Evolutionary conservation across 2,329 filamentous ascomycete genomes (phyloP), one percentile per base, ranked within the genome.

Genomic region (Acephala macrosclerotiorum): DNA sequence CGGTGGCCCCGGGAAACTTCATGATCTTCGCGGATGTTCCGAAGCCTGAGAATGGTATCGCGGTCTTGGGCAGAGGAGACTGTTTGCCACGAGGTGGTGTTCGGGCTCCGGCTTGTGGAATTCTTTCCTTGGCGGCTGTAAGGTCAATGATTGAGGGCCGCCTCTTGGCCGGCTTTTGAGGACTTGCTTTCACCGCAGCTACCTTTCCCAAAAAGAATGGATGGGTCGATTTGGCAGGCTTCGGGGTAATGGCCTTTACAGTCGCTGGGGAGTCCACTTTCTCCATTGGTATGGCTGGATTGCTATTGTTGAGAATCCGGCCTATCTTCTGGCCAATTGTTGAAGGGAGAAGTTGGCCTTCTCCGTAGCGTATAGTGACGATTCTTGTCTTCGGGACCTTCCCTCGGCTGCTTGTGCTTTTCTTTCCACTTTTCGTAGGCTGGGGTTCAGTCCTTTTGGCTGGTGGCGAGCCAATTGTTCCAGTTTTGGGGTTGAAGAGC

Each of bases 141-240:
- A 66, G 58, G 33, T 68, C 66, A 22, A 58, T 60, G 22, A 51
- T 49, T n/a, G 55, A 55, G n/a, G 20, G 16, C 26, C 36, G n/a
- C n/a, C 16, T 61, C 49, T 7, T 16, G 20, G 14, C 26, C 42
- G 47, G 38, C 11, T 56, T 66, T 51, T 58, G 45, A 47, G 40
- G 36, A 16, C 25, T 70, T 61, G 74, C 12, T 53, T 68, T 69
- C 73, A 68, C 38, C 9, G 77, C 76, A 7, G 81, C 25, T 33
- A 9, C 29, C 70, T 89, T 91, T 6, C 85, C 86, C 18, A 84
- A 74, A 73, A 94, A 94, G 74, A 94, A 92, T 0, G 91, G 91
- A 77, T 94, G 89, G 0, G 86, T 85, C 1, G 80, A 71, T 71
- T 85, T 88, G 7, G 76, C 70, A 51, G 66, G 62, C 7, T 65